Conservation (phyloP, 331 rosid species). For the Phaseolus coccineus region DNA sequence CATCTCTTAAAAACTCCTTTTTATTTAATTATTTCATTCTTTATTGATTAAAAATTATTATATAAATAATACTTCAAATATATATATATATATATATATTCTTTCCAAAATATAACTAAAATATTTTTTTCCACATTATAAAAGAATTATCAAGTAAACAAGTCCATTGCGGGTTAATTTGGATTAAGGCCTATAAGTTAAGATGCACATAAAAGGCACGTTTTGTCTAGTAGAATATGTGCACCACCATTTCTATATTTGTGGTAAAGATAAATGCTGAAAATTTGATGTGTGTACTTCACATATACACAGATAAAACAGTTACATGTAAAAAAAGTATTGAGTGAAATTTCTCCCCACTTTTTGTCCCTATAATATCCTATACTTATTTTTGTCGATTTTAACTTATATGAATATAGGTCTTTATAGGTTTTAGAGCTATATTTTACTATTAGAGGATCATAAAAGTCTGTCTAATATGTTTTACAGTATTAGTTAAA, state of each 20-base stretch:
- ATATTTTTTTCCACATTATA: too few relatives aligned
- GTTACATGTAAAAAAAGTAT: not conserved
- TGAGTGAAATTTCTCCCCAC: constrained; percentile 5
- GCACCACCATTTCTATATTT: not conserved
- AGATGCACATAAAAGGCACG: not conserved
- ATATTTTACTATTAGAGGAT: not conserved
- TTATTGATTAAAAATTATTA: too few relatives aligned
- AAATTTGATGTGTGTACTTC: not conserved
- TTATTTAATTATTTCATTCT: too few relatives aligned
- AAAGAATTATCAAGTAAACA: not conserved
- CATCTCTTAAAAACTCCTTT: too few relatives aligned
- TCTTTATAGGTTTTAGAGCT: not conserved
- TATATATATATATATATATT: too few relatives aligned
- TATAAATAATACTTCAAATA: too few relatives aligned
- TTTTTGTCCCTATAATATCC: constrained; percentile 21
- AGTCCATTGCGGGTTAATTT: not conserved
- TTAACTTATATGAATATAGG: not conserved
- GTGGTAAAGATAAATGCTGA: not conserved
- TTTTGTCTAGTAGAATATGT: constrained; percentile 2
- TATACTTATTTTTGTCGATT: not conserved
- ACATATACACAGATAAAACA: constrained; percentile 1
- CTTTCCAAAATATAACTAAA: too few relatives aligned
- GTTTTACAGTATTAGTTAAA: too few relatives aligned
- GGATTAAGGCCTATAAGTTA: not conserved
- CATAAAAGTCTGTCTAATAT: not conserved